Percentiles rank a stretch among this genome's conserved stretches.
Conservation (phyloP, 2,329 filamentous ascomycete species). For the Ustulina deusta region DNA sequence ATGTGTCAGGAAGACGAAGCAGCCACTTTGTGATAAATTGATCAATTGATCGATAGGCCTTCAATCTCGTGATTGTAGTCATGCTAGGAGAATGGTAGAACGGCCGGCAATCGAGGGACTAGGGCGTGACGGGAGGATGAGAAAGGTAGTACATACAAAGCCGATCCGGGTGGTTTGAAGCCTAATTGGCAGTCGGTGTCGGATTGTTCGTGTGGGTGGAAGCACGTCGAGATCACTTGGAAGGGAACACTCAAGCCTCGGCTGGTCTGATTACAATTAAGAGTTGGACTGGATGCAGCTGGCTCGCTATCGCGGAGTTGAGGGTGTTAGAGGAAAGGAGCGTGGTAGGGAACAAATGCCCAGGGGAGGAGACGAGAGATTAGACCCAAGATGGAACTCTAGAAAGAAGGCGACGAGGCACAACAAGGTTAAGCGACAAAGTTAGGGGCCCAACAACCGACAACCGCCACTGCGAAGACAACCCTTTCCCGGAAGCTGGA, state of each 20-base stretch:
- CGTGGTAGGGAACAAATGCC: conserved; percentile 39
- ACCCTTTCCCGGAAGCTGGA: conserved; percentile 28
- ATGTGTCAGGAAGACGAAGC: conserved; percentile 9
- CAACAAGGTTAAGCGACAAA: conserved; percentile 13
- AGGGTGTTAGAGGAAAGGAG: conserved; percentile 36
- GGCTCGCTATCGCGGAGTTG: conserved; percentile 7
- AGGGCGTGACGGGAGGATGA: not conserved
- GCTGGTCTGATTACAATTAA: conserved; percentile 41
- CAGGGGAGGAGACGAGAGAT: conserved; percentile 8
- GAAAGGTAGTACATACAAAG: conserved; percentile 25
- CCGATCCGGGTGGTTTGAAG: conserved; percentile 6
- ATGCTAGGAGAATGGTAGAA: conserved; percentile 10
- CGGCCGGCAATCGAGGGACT: not conserved
- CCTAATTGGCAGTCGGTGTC: conserved; percentile 20
- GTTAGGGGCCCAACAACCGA: conserved; percentile 31
- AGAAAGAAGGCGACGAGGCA: conserved; percentile 12
- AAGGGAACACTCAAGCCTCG: conserved; percentile 25
- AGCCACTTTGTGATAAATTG: conserved; percentile 7
- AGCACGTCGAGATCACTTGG: conserved; percentile 34
- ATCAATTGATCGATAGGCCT: conserved; percentile 6
- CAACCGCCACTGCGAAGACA: conserved; percentile 29
- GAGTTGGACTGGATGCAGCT: conserved; percentile 18
- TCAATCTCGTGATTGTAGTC: not conserved
- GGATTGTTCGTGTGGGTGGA: conserved; percentile 15
- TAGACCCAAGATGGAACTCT: conserved; percentile 5